Evolutionary conservation across 495 filamentous ascomycete genomes (phyloP).

Genomic region (Neurospora sp.): DNA sequence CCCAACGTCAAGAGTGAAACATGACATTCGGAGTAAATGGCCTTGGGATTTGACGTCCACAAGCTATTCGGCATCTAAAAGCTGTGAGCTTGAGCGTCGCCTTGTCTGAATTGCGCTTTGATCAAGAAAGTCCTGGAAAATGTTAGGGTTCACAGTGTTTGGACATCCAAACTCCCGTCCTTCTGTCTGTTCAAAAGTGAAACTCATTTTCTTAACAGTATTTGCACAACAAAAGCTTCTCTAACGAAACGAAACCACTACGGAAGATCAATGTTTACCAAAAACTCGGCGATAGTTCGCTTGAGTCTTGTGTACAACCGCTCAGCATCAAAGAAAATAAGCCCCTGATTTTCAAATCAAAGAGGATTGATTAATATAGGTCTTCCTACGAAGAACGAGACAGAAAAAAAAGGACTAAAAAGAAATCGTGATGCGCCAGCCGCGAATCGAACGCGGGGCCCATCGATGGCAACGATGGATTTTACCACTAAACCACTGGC

Average conservation of each 20-base stretch:
- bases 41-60: background rate
- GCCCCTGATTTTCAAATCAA: background rate
- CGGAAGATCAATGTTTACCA: background rate
- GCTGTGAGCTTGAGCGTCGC: background rate
- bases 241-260: background rate
- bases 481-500: conserved; percentile 43
- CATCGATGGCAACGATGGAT: conserved; percentile 46
- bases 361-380: background rate
- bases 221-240: background rate
- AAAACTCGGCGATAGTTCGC: background rate
- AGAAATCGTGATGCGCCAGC: conserved; percentile 23
- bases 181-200: background rate
- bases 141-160: background rate
- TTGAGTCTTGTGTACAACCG: background rate
- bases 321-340: background rate
- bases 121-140: background rate
- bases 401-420: background rate
- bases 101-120: background rate
- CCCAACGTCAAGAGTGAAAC: background rate
- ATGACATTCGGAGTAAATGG: background rate
- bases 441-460: conserved; percentile 43
- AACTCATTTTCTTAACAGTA: background rate
- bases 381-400: background rate
- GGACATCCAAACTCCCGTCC: background rate
- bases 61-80: background rate